Evolutionary conservation across 2,329 filamentous ascomycete genomes (phyloP), one percentile per base, ranked within the genome.

Genomic region (Fonsecaea monophora): DNA sequence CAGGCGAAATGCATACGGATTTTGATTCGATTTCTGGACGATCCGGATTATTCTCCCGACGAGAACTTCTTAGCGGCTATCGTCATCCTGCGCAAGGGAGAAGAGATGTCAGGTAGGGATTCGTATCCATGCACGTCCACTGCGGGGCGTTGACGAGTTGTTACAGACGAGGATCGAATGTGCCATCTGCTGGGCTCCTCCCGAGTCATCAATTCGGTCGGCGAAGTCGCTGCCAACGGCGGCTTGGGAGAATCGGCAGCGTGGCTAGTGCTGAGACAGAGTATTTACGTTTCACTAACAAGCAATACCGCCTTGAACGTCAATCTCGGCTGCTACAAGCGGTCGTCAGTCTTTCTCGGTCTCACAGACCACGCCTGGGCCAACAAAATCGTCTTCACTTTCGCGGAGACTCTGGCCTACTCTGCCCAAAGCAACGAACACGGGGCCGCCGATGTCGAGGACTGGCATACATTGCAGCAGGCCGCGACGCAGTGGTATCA

Each of bases 31-130:
- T 55, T 35, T 13, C 12, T 55, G 30, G 34, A 55, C 12, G 53
- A 55, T 10, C 53, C 53, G 15, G 53, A 55, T 2, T 55, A 55
- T 55, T 35, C 34, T n/a, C 53, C 34, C n/a, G 53, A 55, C 12
- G 53, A 55, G 30, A 55, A 55, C 34, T 55, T 55, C 53, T 37
- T 55, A 30, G 53, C 53, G 4, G 34, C 53, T 37, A 55, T 55
- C 3, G 53, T 55, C 13, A 30, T 55, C 30, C 12, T 55, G 34
- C 53, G 53, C 15, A 55, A 55, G 25, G 53, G 53, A 21, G 53
- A 55, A 37, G 53, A 55, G 53, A 55, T 55, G 53, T 55, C 53
- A 34, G 53, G 53, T 55, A 35, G 34, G 53, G 34, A 12, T 55
- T 12, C 18, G 45, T 18, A 2, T 55, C 34, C 34, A 9, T 34